Percentiles rank a stretch among this genome's conserved stretches.
phyloP scores from a whole-genome alignment of 306 rosid genomes.

The Nissolia schottii region DNA sequence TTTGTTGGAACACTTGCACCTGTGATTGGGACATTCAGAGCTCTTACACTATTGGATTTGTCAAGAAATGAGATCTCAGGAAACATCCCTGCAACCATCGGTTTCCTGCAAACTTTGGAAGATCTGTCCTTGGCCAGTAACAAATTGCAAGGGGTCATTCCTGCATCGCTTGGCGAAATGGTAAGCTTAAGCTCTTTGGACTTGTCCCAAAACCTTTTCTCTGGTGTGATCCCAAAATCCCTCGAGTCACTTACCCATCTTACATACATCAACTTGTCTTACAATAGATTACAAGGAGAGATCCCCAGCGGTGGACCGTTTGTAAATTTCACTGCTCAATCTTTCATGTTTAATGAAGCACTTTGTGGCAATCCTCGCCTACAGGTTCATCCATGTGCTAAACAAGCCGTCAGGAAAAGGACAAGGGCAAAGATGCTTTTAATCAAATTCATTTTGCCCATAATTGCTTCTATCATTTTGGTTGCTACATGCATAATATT shows the following conservation, averaged over 20 bases:
- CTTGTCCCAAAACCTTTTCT: constrained; percentile 14
- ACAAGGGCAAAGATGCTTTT: background rate
- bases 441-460: background rate
- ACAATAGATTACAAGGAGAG: constrained; percentile 33
- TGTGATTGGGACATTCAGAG: background rate
- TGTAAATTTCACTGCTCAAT: constrained; percentile 8
- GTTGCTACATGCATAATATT: background rate
- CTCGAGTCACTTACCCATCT: background rate
- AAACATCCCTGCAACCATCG: constrained; percentile 8
- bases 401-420: background rate
- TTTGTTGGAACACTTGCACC: constrained; percentile 17
- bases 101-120: background rate
- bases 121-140: constrained; percentile 22
- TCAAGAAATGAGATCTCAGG: constrained; percentile 23
- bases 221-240: constrained; percentile 25
- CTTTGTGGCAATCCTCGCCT: constrained; percentile 26
- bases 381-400: constrained; percentile 19
- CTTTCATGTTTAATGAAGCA: constrained; percentile 25
- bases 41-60: background rate
- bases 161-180: constrained; percentile 21
- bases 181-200: constrained; percentile 14
- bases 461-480: background rate
- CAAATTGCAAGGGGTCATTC: constrained; percentile 26
- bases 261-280: constrained; percentile 6
- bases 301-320: constrained; percentile 27